phyloP scores from a whole-genome alignment of 2,329 filamentous ascomycete genomes.

The Clonostachys rhizophaga region DNA sequence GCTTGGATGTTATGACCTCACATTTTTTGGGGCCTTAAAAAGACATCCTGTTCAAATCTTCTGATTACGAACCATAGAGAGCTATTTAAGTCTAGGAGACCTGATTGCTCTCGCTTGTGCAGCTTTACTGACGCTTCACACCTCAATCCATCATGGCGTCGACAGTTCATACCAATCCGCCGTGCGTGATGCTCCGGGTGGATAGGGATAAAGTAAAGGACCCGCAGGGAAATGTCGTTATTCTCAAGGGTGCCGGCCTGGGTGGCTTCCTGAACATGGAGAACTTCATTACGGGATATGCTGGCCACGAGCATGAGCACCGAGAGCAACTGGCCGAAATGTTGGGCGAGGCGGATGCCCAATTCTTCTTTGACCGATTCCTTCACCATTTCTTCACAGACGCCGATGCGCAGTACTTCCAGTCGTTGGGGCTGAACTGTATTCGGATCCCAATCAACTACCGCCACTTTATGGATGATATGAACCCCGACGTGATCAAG shows the following conservation, averaged over 20 bases:
- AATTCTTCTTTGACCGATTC: conserved; percentile 56
- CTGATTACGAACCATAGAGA: too few relatives aligned
- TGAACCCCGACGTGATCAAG: conserved; percentile 42
- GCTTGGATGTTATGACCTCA: too few relatives aligned
- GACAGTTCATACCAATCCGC: not conserved
- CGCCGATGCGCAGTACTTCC: conserved; percentile 52
- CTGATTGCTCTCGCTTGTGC: too few relatives aligned
- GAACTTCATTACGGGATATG: conserved; percentile 61
- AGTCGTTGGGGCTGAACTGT: conserved; percentile 50
- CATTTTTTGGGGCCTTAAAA: too few relatives aligned
- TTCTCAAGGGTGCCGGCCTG: conserved; percentile 30
- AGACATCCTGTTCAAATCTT: too few relatives aligned
- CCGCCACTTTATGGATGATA: conserved; percentile 48
- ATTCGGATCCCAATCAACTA: conserved; percentile 59
- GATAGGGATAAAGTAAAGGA: conserved; percentile 34
- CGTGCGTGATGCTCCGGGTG: conserved; percentile 19
- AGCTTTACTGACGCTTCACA: too few relatives aligned
- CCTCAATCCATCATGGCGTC: too few relatives aligned
- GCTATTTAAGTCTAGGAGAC: too few relatives aligned
- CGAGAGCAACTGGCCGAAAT: conserved; percentile 46
- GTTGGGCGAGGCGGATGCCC: conserved; percentile 49
- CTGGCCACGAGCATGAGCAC: conserved; percentile 52
- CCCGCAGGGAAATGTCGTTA: conserved; percentile 31
- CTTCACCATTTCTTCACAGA: conserved; percentile 56
- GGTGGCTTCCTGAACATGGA: conserved; percentile 40